Percentiles rank a stretch among this genome's conserved stretches.
Conservation (phyloP, 371 early-diverging fungal species). For the Capillidium heterosporum region DNA sequence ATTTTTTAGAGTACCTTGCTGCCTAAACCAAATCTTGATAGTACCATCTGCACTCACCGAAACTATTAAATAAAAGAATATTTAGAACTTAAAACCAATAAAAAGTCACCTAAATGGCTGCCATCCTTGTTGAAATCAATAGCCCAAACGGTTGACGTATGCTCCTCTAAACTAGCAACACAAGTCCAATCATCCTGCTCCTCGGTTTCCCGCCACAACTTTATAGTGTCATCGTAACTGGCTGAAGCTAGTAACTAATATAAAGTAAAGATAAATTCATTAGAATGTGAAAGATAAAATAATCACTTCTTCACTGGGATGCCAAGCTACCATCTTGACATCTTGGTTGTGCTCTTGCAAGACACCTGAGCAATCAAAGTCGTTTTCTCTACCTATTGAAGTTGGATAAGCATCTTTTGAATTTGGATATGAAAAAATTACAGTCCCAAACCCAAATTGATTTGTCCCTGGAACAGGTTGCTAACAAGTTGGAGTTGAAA, state of each 20-base stretch:
- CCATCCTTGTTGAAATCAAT: conserved; percentile 76
- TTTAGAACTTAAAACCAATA: not conserved
- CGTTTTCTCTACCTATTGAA: conserved; percentile 46
- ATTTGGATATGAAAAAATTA: conserved; percentile 7
- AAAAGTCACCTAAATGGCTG: conserved; percentile 26
- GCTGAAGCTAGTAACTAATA: conserved; percentile 57
- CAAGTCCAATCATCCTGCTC: conserved; percentile 89
- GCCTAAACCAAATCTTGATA: conserved; percentile 60
- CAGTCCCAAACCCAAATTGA: conserved; percentile 97
- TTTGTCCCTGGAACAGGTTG: conserved; percentile 89
- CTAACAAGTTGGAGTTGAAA: conserved; percentile 54
- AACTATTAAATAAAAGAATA: conserved; percentile 17
- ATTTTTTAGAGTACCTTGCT: conserved; percentile 22
- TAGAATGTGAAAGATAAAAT: not conserved
- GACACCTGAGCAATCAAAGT: conserved; percentile 88
- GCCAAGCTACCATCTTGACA: conserved; percentile 88
- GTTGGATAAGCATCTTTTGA: not conserved
- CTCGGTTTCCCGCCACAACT: conserved; percentile 68
- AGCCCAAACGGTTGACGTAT: conserved; percentile 84
- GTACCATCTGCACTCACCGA: conserved; percentile 82
- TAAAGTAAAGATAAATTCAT: not conserved
- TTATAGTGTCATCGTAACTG: conserved; percentile 88
- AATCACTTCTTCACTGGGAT: conserved; percentile 56
- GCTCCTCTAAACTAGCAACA: conserved; percentile 64
- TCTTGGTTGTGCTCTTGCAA: conserved; percentile 93